Evolutionary conservation across 2,329 filamentous ascomycete species (phyloP), one percentile per base, ranked within the genome.

Genomic region (Aspergillus neotritici): DNA sequence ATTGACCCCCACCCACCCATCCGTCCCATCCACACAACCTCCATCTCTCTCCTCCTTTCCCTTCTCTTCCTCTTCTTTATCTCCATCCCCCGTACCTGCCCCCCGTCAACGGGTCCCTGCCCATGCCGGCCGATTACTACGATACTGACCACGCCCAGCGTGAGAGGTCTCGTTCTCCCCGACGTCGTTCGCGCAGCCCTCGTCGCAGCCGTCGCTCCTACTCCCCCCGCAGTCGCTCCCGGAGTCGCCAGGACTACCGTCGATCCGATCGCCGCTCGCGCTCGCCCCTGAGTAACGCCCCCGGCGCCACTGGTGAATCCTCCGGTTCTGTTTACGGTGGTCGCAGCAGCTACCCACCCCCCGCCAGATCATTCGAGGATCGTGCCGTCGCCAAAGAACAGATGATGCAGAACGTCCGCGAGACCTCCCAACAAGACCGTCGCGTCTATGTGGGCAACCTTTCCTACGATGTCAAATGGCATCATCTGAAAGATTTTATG

Each of bases 401-500:
- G 68, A 96, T 94, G 88, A 94, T 97, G 87, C 85, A 83, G 71
- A 89, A 82, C 65, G 84, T 96, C 60, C 84, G 89, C 65, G 93
- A 97, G 64, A 86, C 87, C 35, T 97, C 93, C 50, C 93, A 97
- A 69, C 93, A 98, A 73, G 93, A 98, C 78, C 91, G 93, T 65
- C 90, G 93, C 56, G 93, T 98, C 80, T 98, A 98, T 69, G 93
- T 98, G 67, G 93, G 93, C 71, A 98, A 98, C 68, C 79, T 98
- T 59, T 93, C 90, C 38, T 98, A 98, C 76, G 93, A 98, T 77
- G 93, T 98, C 69, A 98, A 98, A 77, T 98, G 93, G 93, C 91
- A 97, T 76, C 93, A 97, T 65, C 82, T 98, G 52, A 98, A 98
- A 77, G 93, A 98, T 76, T 97, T 97, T 68, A 98, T 98, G 93